Evolutionary conservation across 2,329 filamentous ascomycete species (phyloP).

Genomic region (Monosporascus sp.): DNA sequence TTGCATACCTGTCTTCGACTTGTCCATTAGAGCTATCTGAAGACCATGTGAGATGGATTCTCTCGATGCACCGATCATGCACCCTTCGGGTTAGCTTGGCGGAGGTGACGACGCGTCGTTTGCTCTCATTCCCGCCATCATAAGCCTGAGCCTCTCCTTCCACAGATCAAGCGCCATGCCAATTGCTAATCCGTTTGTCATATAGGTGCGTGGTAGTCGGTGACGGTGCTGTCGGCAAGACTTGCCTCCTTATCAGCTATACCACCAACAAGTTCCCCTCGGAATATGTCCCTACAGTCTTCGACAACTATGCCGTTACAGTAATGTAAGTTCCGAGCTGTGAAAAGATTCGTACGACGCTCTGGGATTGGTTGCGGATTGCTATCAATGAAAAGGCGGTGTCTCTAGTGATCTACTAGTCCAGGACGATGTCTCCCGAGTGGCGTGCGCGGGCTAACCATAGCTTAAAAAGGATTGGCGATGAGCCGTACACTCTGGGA

Average conservation of each 20-base stretch:
- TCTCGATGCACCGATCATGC: neutral
- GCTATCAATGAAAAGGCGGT: neutral
- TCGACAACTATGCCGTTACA: slow-evolving; percentile 99
- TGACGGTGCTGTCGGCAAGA: slow-evolving; percentile 99
- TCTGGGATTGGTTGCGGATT: neutral
- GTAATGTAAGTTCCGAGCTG: slow-evolving; percentile 76
- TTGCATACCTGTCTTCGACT: neutral
- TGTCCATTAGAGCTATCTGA: neutral
- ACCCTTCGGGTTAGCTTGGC: neutral
- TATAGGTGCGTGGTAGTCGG: slow-evolving; percentile 94
- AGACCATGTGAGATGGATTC: neutral
- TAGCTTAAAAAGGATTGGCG: slow-evolving; percentile 72
- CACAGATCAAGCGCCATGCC: slow-evolving; percentile 3
- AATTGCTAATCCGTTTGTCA: slow-evolving; percentile 12
- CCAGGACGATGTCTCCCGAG: neutral
- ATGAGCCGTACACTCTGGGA: slow-evolving; percentile 95
- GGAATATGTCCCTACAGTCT: slow-evolving; percentile 98
- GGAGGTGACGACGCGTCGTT: slow-evolving; percentile 6
- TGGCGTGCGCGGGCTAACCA: slow-evolving; percentile 5
- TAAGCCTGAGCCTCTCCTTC: slow-evolving; percentile 3
- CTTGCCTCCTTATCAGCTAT: slow-evolving; percentile 97
- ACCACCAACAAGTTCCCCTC: slow-evolving; percentile 99
- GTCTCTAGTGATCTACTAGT: neutral
- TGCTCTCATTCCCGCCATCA: neutral
- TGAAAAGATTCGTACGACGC: no score